phyloP scores from a whole-genome alignment of 1,284 basidiomycete species.

The Macrocybe sp. region DNA sequence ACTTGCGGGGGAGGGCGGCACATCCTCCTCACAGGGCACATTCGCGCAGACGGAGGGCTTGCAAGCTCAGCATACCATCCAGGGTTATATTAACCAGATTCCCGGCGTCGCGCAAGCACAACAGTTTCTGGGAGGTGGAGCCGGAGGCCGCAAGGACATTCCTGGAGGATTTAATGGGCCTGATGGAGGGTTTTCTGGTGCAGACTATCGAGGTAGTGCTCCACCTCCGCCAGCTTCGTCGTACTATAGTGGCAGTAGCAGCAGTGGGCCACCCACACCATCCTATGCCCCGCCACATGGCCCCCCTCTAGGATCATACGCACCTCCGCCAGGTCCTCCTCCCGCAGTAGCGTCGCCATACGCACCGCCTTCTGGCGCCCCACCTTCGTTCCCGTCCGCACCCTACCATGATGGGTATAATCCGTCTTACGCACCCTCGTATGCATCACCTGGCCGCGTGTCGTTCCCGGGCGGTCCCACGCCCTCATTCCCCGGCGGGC shows the following conservation, averaged over 20 bases:
- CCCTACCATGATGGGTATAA: not conserved
- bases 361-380: not conserved
- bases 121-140: conserved; percentile 30
- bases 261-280: conserved; percentile 17
- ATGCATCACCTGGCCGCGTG: conserved; percentile 4
- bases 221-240: conserved; percentile 14
- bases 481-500: conserved; percentile 3
- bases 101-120: conserved; percentile 47
- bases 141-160: conserved; percentile 19
- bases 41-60: conserved; percentile 43
- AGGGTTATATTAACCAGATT: conserved; percentile 42
- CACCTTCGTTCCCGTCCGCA: not conserved
- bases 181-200: not conserved
- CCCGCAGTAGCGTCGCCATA: not conserved
- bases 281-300: conserved; percentile 8
- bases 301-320: conserved; percentile 6
- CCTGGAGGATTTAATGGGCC: conserved; percentile 14
- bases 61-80: conserved; percentile 40
- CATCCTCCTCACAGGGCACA: conserved; percentile 36
- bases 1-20: conserved; percentile 47
- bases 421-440: conserved; percentile 5
- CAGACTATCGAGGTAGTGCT: not conserved
- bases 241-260: conserved; percentile 19
- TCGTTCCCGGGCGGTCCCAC: not conserved
- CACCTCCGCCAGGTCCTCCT: conserved; percentile 2